Evolutionary conservation across 306 rosid genomes (phyloP).

Genomic region (Rosa rugosa): DNA sequence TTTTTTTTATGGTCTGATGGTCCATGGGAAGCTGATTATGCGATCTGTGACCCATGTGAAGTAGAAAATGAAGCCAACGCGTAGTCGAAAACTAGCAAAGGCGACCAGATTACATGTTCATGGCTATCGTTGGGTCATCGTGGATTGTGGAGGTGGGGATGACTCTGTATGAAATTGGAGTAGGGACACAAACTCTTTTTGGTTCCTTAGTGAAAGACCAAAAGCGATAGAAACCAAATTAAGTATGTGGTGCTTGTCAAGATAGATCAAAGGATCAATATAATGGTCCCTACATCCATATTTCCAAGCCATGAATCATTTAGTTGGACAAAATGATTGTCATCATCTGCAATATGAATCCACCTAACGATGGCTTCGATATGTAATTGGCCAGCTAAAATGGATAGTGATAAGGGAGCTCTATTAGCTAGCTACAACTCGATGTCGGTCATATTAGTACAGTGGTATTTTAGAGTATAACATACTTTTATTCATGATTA

Average conservation of each 20-base stretch:
- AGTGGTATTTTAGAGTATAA: background rate
- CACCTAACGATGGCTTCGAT: background rate
- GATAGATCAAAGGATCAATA: background rate
- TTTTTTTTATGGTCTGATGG: too few relatives aligned
- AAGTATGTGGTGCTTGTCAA: background rate
- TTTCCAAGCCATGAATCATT: background rate
- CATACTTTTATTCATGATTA: background rate
- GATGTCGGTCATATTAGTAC: background rate
- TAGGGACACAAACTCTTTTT: background rate
- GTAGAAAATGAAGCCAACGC: background rate
- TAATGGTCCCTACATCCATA: background rate
- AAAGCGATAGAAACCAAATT: background rate
- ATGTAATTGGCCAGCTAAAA: background rate
- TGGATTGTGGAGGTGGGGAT: background rate
- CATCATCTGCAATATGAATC: background rate
- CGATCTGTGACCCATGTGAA: background rate
- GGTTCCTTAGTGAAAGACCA: background rate
- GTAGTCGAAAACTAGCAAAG: background rate
- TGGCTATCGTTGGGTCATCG: background rate
- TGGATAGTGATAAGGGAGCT: background rate
- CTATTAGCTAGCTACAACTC: background rate
- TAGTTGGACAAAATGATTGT: slow-evolving; percentile 5
- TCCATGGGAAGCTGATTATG: background rate
- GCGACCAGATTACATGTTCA: background rate
- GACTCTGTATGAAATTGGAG: background rate